Evolutionary conservation across 2,329 filamentous ascomycete species (phyloP).

Genomic region (Sporothrix pseudoabietina): DNA sequence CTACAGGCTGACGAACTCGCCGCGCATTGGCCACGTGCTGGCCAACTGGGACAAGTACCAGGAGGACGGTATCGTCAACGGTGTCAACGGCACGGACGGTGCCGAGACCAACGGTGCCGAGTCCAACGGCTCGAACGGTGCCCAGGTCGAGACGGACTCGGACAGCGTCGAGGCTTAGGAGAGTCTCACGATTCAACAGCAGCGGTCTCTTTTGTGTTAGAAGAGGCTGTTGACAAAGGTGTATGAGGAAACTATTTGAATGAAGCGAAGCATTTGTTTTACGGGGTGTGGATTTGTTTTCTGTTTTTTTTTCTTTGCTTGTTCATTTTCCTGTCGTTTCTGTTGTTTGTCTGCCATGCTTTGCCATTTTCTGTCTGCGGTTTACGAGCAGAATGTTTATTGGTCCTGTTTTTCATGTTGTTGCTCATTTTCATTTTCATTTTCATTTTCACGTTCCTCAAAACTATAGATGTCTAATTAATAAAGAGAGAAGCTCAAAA

Average conservation of each 20-base stretch:
- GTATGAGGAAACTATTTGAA: neutral
- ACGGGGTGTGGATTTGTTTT: neutral
- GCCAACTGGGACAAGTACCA: conserved; percentile 84
- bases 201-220: neutral
- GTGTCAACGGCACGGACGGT: conserved; percentile 32
- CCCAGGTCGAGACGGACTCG: conserved; percentile 22
- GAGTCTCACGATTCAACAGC: neutral
- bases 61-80: conserved; percentile 48
- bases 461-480: conserved; percentile 19
- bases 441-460: neutral
- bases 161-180: conserved; percentile 28
- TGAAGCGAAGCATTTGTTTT: neutral
- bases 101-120: neutral
- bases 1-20: conserved; percentile 85
- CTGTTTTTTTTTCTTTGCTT: neutral
- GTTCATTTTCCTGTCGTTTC: neutral
- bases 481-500: conserved; percentile 22
- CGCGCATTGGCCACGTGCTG: conserved; percentile 74
- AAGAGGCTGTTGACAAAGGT: conserved; percentile 8
- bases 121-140: conserved; percentile 6
- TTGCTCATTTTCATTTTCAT: neutral
- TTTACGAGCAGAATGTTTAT: conserved; percentile 11
- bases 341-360: neutral
- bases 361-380: conserved; percentile 5
- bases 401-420: conserved; percentile 6